Conservation (phyloP, 805 yeast species). For the Priceomyces haplophilus region DNA sequence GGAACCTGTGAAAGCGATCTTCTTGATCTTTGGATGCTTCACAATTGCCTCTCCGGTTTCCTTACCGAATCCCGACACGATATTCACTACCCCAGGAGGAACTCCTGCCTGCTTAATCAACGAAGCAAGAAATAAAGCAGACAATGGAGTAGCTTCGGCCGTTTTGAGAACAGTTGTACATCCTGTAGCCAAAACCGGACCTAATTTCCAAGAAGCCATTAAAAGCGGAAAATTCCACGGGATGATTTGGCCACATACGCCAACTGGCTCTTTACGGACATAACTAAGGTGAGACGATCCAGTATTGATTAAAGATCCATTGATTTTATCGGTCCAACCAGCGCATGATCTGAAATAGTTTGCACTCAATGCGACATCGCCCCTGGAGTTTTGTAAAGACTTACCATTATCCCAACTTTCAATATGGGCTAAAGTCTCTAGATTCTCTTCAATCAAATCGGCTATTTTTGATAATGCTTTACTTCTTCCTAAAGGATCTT, state of each 20-base stretch:
- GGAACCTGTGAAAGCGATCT: conserved; percentile 94
- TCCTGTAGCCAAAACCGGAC: conserved; percentile 90
- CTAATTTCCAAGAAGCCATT: conserved; percentile 94
- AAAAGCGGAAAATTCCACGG: conserved; percentile 97
- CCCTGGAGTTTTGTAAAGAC: conserved; percentile 63
- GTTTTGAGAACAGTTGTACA: conserved; percentile 85
- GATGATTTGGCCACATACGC: conserved; percentile 93
- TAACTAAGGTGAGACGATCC: conserved; percentile 71
- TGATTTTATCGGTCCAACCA: conserved; percentile 87
- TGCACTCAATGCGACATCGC: conserved; percentile 70
- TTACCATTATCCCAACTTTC: conserved; percentile 92
- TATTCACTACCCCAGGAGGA: conserved; percentile 88
- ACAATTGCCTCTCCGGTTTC: conserved; percentile 80
- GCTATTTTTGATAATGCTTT: conserved; percentile 67
- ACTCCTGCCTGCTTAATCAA: conserved; percentile 78
- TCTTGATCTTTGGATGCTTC: conserved; percentile 75
- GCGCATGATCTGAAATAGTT: conserved; percentile 79
- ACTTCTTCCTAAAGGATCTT: conserved; percentile 68
- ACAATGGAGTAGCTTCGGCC: conserved; percentile 89
- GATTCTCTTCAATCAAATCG: conserved; percentile 67
- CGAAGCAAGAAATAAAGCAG: conserved; percentile 73
- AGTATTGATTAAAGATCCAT: conserved; percentile 73
- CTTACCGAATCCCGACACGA: conserved; percentile 83
- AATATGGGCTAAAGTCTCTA: conserved; percentile 70
- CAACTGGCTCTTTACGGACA: conserved; percentile 85